Evolutionary conservation across 2,329 filamentous ascomycete species (phyloP), one percentile per base, ranked within the genome.

Genomic region (Sporothrix curviconia): DNA sequence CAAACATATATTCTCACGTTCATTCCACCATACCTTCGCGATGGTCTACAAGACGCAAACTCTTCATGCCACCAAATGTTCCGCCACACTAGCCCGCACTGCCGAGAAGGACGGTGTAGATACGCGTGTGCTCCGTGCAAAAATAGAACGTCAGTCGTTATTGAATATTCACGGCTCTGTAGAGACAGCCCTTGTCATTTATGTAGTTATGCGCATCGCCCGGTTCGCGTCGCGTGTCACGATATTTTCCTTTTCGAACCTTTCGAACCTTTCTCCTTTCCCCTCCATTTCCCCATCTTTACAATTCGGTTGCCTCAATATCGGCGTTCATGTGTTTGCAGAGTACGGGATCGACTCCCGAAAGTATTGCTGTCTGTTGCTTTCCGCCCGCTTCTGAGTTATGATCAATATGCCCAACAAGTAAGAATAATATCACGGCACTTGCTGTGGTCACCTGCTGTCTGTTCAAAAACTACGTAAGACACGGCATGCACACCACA

Each of bases 401-500:
- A 40, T 28, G 36, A 53, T 24, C 34, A 15, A 5, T 32, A 11
- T 24, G 7, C 12, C 19, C n/a, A n/a, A n/a, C n/a, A n/a, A n/a
- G n/a, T n/a, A n/a, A n/a, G n/a, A n/a, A n/a, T n/a, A 24, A 25
- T 37, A 25, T 50, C 32, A 50, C 47, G 47, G 47, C 49, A 30
- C 15, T 36, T 52, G 37, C 39, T 43, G 39, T 39, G 28, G 24
- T 25, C 25, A 15, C 52, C 30, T 15, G 19, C 9, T 9, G 32
- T 25, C 17, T 19, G 47, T 25, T 14, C 34, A n/a, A 24, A 25
- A n/a, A 14, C 24, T 17, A 40, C 8, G 14, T 25, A 14, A 22
- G 36, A 34, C 28, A 8, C 54, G 54, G 43, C 55, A 50, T 47
- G 30, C 39, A 44, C 37, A 54, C 43, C 51, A 43, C 43, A 54